Percentiles rank a stretch among this genome's conserved stretches.
These are phyloP conservation scores for Pulveroboletus ravenelii DNA, from an alignment of 768 basidiomycete species.

Conservation along the genomic window DNA sequence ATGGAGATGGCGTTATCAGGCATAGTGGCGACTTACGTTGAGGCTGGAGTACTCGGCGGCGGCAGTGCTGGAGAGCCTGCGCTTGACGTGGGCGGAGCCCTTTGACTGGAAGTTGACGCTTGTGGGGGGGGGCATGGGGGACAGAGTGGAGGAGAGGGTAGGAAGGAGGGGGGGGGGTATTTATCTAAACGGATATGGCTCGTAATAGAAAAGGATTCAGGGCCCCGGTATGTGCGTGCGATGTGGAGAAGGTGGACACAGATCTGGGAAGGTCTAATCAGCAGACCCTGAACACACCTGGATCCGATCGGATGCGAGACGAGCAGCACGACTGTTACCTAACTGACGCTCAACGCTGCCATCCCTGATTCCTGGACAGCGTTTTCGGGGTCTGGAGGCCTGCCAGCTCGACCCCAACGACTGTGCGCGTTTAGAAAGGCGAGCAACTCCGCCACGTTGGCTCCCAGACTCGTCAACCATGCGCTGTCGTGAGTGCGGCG, in stretches of 20 bases:
- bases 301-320: not conserved
- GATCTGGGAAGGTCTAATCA: not conserved
- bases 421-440: too few relatives aligned
- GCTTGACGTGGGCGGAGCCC: slow-evolving; percentile 55
- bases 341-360: not conserved
- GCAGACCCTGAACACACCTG: slow-evolving; percentile 25
- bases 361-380: not conserved
- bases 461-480: slow-evolving; percentile 1
- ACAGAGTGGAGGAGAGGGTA: slow-evolving; percentile 16
- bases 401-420: too few relatives aligned
- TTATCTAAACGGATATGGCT: slow-evolving; percentile 30
- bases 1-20: slow-evolving; percentile 9
- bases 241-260: not conserved
- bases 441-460: not conserved
- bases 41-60: slow-evolving; percentile 52
- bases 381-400: not conserved
- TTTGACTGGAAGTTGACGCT: slow-evolving; percentile 54
- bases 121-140: slow-evolving; percentile 46
- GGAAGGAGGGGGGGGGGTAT: slow-evolving; percentile 3
- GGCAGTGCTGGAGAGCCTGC: slow-evolving; percentile 61
- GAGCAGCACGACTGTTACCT: not conserved
- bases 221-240: slow-evolving; percentile 3
- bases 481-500: slow-evolving; percentile 53
- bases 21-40: slow-evolving; percentile 44
- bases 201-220: not conserved